Percentiles rank a stretch among this genome's conserved stretches.
These are phyloP conservation scores for Lachnellula occidentalis DNA, from an alignment of 2,329 filamentous ascomycete species.

Conservation along the genomic window DNA sequence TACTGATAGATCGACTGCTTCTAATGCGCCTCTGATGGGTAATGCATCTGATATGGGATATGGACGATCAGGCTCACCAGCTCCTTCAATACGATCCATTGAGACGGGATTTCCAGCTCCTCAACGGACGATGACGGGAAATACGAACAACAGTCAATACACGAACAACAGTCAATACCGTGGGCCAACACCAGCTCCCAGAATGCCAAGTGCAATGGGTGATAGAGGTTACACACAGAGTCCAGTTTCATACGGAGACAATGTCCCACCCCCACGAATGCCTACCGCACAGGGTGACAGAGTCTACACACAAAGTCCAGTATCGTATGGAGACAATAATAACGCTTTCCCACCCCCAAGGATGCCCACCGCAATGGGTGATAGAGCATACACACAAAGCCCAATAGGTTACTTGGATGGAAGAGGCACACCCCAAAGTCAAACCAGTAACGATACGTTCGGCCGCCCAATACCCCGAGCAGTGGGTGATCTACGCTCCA, in stretches of 20 bases:
- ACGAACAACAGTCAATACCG: slow-evolving; percentile 24
- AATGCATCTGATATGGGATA: slow-evolving; percentile 58
- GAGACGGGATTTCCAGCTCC: slow-evolving; percentile 20
- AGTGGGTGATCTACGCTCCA: slow-evolving; percentile 22
- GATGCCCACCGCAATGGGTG: too few relatives aligned
- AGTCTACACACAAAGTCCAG: slow-evolving; percentile 26
- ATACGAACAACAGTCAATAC: slow-evolving; percentile 23
- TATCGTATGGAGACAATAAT: slow-evolving; percentile 9
- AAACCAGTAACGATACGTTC: slow-evolving; percentile 19
- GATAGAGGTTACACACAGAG: slow-evolving; percentile 28
- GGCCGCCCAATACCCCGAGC: slow-evolving; percentile 23
- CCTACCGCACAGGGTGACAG: slow-evolving; percentile 25
- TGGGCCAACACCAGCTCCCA: slow-evolving; percentile 10
- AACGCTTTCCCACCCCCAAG: too few relatives aligned
- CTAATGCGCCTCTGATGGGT: slow-evolving; percentile 56
- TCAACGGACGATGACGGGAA: slow-evolving; percentile 26
- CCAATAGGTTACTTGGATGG: slow-evolving; percentile 13
- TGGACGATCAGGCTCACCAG: slow-evolving; percentile 22
- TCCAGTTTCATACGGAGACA: slow-evolving; percentile 18
- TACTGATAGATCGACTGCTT: slow-evolving; percentile 53
- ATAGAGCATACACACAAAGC: too few relatives aligned
- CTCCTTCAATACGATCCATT: slow-evolving; percentile 24
- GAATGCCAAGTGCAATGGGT: slow-evolving; percentile 27
- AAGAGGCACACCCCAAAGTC: slow-evolving; percentile 8
- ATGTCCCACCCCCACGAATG: slow-evolving; percentile 21